These are phyloP conservation scores for Yarrowia sp. DNA, from an alignment of 805 yeast genomes.

Conservation along the genomic window DNA sequence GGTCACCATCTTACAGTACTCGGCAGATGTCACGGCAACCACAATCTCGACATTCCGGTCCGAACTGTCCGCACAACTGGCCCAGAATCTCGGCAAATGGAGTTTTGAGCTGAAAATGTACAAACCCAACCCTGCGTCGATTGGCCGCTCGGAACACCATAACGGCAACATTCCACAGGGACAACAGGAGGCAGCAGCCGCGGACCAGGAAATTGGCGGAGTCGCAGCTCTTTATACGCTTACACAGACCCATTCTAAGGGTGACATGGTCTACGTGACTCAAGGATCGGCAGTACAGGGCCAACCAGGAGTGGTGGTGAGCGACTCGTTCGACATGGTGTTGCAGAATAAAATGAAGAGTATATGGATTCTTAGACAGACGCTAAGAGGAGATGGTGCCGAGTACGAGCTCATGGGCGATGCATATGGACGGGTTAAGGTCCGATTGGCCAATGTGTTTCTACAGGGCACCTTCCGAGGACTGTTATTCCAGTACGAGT, in stretches of 20 bases:
- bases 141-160: conserved; percentile 29
- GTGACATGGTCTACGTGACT: conserved; percentile 36
- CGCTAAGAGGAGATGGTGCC: conserved; percentile 70
- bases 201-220: conserved; percentile 14
- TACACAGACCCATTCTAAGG: conserved; percentile 34
- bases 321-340: conserved; percentile 56
- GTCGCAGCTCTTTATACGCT: conserved; percentile 35
- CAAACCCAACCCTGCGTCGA: conserved; percentile 54
- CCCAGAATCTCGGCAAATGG: conserved; percentile 63
- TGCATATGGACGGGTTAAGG: conserved; percentile 46
- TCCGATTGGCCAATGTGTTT: conserved; percentile 67
- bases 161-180: conserved; percentile 15
- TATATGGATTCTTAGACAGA: conserved; percentile 66
- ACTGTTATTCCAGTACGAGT: conserved; percentile 58
- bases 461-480: conserved; percentile 74
- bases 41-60: conserved; percentile 70
- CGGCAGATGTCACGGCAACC: conserved; percentile 31
- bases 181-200: neutral
- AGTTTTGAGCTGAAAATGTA: conserved; percentile 63
- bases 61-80: conserved; percentile 62
- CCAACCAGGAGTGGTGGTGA: conserved; percentile 42
- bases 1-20: conserved; percentile 9
- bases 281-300: conserved; percentile 26
- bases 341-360: conserved; percentile 58
- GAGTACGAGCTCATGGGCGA: conserved; percentile 47